phyloP scores from a whole-genome alignment of 2,329 filamentous ascomycete species.

The Neofusicoccum sp. region DNA sequence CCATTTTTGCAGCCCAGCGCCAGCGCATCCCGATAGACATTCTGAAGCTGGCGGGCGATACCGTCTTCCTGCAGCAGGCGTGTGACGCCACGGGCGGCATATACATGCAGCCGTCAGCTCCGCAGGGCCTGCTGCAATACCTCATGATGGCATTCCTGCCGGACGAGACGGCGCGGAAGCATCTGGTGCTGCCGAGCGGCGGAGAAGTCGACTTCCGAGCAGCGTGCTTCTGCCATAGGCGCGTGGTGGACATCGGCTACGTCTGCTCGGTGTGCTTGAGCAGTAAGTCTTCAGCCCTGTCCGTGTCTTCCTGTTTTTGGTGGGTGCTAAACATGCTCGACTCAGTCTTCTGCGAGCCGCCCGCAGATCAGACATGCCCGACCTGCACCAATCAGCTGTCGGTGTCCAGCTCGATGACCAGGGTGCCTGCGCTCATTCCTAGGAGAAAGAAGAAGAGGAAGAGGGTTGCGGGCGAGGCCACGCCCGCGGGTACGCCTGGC shows the following conservation, averaged over 20 bases:
- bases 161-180: conserved; percentile 61
- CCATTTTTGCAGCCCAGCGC: conserved; percentile 91
- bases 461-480: conserved; percentile 31
- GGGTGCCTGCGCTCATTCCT: conserved; percentile 35
- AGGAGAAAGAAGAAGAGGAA: conserved; percentile 40
- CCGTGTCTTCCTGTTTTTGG: neutral
- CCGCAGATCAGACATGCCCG: conserved; percentile 35
- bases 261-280: conserved; percentile 96
- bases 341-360: conserved; percentile 37
- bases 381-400: conserved; percentile 41
- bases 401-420: conserved; percentile 32
- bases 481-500: conserved; percentile 20
- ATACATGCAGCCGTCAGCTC: conserved; percentile 58
- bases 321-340: neutral
- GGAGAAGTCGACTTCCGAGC: conserved; percentile 93
- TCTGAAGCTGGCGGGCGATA: conserved; percentile 77
- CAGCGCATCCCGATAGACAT: conserved; percentile 89
- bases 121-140: conserved; percentile 75
- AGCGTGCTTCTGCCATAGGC: conserved; percentile 95
- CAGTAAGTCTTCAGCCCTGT: conserved; percentile 50
- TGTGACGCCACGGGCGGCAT: conserved; percentile 69
- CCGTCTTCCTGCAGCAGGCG: conserved; percentile 93
- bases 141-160: conserved; percentile 93
- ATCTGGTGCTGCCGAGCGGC: conserved; percentile 74
- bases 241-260: conserved; percentile 86